Base-by-base conservation (phyloP, 2,329 filamentous ascomycete species). In the Podosphaera aphanis region DNA sequence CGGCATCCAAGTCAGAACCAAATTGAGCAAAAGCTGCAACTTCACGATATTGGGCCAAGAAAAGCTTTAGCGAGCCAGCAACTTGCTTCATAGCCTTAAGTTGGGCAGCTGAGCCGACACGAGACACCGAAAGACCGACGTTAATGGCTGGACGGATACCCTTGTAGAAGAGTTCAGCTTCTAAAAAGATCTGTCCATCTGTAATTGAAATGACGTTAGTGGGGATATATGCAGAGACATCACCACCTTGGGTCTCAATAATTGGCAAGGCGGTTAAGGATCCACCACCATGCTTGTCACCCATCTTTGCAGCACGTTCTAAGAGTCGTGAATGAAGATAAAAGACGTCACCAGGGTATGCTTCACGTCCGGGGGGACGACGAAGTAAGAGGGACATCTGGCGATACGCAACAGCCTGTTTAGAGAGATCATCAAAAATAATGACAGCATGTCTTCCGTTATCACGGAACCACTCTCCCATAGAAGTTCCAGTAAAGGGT, bases 41-140 rank as follows among this genome's bases (percentile, higher is more conserved):
- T 70, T 98, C 90, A 90, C 90, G 90, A 79, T 98, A 98, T 74
- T 98, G 90, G 61, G 90, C 90, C 82, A 98, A 83, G 85, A 95
- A 98, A 60, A 98, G 85, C 79, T 98, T 98, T 64, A 98, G 75
- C 58, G 88, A 95, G 77, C 90, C 90, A 62, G 90, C 90, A 60
- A 98, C 90, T 76, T 98, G 90, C 79, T 98, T 98, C 90, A 98
- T 98, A 71, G 90, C 86, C 83, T 95, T 98, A 67, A 95, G 77
- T 77, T 98, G 90, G 64, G 90, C 90, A 66, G 90, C 84, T 63
- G 90, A 98, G 66, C 90, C 90, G 79, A 98, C 90, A 83, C 90
- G 90, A 59, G 90, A 98, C 60, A 98, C 90, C 61, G 90, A 98
- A 60, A 98, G 83, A 90, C 90, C 90, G 82, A 98, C 90, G 78